phyloP scores from a whole-genome alignment of 805 yeast species.

The Saccharomyces paradoxus region DNA sequence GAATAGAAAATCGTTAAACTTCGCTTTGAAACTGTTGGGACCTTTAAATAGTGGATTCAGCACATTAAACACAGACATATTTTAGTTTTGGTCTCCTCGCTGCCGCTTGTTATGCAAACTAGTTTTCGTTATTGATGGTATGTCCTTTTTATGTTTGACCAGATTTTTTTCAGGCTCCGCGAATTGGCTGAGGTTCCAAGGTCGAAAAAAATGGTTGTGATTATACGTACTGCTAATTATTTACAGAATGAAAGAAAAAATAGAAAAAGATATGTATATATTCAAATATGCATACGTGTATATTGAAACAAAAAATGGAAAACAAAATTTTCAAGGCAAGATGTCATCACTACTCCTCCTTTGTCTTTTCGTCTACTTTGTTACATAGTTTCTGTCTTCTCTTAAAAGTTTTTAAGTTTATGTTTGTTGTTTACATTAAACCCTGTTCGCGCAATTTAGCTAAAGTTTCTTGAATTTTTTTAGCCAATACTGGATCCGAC shows the following conservation, averaged over 20 bases:
- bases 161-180: neutral
- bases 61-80: neutral
- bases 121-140: neutral
- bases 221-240: neutral
- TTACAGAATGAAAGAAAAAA: neutral
- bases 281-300: neutral
- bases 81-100: neutral
- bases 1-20: conserved; percentile 2
- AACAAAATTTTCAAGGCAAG: neutral
- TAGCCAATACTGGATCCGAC: conserved; percentile 56
- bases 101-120: neutral
- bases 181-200: neutral
- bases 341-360: neutral
- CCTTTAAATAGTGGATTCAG: neutral
- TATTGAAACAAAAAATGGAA: neutral
- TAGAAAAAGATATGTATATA: neutral
- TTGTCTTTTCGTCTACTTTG: neutral
- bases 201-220: neutral
- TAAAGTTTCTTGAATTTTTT: conserved; percentile 55
- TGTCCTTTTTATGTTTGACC: neutral
- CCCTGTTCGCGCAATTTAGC: conserved; percentile 31
- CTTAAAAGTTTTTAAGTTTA: neutral
- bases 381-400: neutral
- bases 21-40: neutral
- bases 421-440: conserved; percentile 8